These are phyloP conservation scores for Colletotrichum sp. DNA, from an alignment of 2,329 filamentous ascomycete species.

Conservation along the genomic window DNA sequence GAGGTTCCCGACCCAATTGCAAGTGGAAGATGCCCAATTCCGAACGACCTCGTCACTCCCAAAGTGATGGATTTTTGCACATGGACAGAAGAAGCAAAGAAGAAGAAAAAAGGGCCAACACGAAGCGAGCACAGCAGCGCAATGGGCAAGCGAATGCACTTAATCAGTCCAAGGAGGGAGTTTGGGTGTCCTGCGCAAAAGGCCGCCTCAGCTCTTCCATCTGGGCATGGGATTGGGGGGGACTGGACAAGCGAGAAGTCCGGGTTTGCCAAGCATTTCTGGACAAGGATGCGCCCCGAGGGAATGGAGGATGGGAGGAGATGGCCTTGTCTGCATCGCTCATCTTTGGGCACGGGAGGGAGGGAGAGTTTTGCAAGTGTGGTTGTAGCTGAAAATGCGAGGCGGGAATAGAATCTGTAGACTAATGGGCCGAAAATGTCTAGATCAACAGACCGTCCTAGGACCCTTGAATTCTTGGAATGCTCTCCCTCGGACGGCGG, in stretches of 20 bases:
- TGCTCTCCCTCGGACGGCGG: neutral
- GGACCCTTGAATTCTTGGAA: neutral
- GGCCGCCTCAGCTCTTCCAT: neutral
- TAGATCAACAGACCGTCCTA: neutral
- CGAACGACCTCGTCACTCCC: neutral
- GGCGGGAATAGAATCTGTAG: neutral
- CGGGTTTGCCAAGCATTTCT: neutral
- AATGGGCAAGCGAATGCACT: neutral
- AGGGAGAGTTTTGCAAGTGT: neutral
- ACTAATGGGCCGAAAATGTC: neutral
- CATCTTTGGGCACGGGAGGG: neutral
- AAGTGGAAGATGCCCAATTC: neutral
- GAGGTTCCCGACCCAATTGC: neutral
- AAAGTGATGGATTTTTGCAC: neutral
- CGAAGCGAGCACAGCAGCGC: neutral
- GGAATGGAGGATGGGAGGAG: neutral
- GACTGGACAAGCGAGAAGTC: neutral
- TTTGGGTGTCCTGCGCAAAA: neutral
- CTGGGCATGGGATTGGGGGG: neutral
- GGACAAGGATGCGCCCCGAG: constrained; percentile 4
- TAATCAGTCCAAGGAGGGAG: neutral
- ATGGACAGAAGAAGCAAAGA: neutral
- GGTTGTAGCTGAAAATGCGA: neutral
- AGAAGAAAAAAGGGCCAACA: neutral
- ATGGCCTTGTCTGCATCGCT: neutral